These are phyloP conservation scores for Sequoiadendron giganteum DNA, from an alignment of 75 land plant species.

Conservation along the genomic window DNA sequence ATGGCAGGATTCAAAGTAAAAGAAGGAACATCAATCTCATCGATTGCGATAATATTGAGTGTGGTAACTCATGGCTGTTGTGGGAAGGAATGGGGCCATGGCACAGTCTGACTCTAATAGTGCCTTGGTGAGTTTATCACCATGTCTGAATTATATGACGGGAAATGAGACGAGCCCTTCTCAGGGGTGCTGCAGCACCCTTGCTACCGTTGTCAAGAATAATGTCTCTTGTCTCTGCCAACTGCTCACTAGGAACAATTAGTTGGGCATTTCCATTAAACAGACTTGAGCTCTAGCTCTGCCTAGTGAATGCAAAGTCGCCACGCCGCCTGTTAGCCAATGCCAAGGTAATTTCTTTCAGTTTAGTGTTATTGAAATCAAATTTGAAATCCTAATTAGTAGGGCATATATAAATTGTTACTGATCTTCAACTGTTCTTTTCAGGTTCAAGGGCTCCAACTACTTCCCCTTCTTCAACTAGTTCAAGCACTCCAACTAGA, in stretches of 20 bases:
- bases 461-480: no score
- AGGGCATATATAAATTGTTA: no score
- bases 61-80: not conserved
- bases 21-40: no score
- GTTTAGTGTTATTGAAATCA: no score
- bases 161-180: slow-evolving; percentile 11
- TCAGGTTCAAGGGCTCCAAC: no score
- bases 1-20: no score
- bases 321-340: not conserved
- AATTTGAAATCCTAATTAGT: no score
- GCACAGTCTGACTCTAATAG: not conserved
- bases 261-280: slow-evolving; percentile 5
- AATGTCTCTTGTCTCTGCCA: slow-evolving; percentile 11
- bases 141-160: slow-evolving; percentile 7
- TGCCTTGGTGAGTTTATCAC: not conserved
- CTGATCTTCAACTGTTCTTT: no score
- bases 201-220: slow-evolving; percentile 2
- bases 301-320: not conserved
- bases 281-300: slow-evolving; percentile 12
- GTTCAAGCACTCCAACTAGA: no score
- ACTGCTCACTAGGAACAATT: not conserved
- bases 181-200: slow-evolving; percentile 4
- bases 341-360: not conserved
- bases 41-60: no score
- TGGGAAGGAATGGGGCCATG: not conserved